Base-by-base conservation (phyloP, 2,329 filamentous ascomycete species). In the Calonectria pseudoturangicola region DNA sequence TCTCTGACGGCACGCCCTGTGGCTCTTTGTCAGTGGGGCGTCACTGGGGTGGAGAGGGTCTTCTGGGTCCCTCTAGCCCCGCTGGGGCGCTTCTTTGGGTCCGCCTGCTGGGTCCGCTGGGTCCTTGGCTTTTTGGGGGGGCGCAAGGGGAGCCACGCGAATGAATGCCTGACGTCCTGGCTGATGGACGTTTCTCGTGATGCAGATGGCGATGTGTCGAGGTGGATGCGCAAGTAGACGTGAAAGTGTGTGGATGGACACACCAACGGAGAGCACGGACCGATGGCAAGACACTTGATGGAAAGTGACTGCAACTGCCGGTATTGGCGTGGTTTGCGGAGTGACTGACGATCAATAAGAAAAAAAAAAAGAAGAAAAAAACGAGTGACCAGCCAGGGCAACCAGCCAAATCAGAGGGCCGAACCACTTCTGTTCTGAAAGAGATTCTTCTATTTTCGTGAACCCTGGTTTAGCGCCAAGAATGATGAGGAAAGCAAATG, bases 1-100 rank as follows among this genome's bases (percentile, higher is more conserved):
- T 69, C 58, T 62, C 28, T 25, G 27, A 54, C n/a, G 64, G 64
- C 70, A 71, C 70, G 56, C 70, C 70, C 69, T 36, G 69, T 56
- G 60, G 68, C 69, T 56, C 64, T 68, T 64, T n/a, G 48, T 33
- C 28, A 43, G 77, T 77, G 77, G 77, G 67, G 71, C 67, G 67
- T 72, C 70, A 68, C 60, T 72, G 60, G 70, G 70, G 72, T 71
- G 43, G 69, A 74, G 74, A 75, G 75, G 69, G 71, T 72, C 71
- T 68, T 72, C 69, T 70, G 68, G 48, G 66, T 75, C 75, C 71
- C 71, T 74, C 68, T 68, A 70, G 63, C 68, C 68, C 74, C 68
- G 71, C 60, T 73, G 70, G 58, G 70, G 75, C 73, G 73, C 69
- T 74, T 72, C 72, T 77, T 63, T 77, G 74, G 72, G 71, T 74